Base-by-base conservation (phyloP, 345 rosid genomes). In the Aquilaria sinensis region DNA sequence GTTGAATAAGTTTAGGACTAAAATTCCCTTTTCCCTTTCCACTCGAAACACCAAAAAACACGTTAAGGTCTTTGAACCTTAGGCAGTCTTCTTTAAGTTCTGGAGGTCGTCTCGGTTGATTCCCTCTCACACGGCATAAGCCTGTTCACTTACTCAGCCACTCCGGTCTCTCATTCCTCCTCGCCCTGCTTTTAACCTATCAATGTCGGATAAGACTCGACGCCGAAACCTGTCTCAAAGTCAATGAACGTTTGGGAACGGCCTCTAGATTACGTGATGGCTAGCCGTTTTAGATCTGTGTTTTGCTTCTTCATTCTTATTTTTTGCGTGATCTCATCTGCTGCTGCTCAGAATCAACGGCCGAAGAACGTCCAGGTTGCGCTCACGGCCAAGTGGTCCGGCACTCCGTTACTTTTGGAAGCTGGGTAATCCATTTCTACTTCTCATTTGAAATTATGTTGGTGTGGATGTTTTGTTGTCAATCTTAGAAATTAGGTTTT, bases 331-430 rank as follows among this genome's bases (percentile, higher is more conserved):
- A 47, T 74, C 62, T 51, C 14, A 58, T 66, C 67, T 58, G 87
- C 72, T 72, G 67, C 48, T 70, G 89, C 82, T 31, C 82, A 82
- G 69, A 79, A 55, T 73, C 92, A 83, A 64, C 73, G 80, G 53
- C 96, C 95, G 31, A 94, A 87, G 75, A 94, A 88, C 72, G 96
- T 94, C 53, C 86, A 94, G 80, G 92, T 84, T 50, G 93, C 96
- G 1, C 77, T 94, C 75, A 81, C 76, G 49, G 96, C 95, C 23
- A 94, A 88, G 74, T 90, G 96, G 97, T 82, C 86, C 58, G 99
- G 99, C 62, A 90, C 97, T 77, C 95, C 99, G 10, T 68, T 94
- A 74, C 88, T 94, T 67, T 75, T 94, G 53, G 99, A 94, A 83
- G 97, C 99, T 63, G 93, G 95, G 97, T 94, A 69, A 76, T 62